Percentiles rank a stretch among this genome's conserved stretches.
phyloP scores from a whole-genome alignment of 305 asterid genomes.

The Plantago coronopus region DNA sequence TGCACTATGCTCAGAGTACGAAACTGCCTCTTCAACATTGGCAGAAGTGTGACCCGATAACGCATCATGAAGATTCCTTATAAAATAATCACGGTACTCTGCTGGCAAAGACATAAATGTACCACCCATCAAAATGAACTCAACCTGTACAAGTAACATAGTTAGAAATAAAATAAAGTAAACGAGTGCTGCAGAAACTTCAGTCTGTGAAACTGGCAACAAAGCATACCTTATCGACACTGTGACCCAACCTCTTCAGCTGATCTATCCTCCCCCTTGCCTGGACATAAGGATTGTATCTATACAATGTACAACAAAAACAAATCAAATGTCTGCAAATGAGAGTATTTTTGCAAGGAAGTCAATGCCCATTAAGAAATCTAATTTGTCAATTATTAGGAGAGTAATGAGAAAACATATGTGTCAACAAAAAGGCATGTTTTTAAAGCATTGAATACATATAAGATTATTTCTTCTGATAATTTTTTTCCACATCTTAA shows the following conservation, averaged over 20 bases:
- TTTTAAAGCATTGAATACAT: too few relatives aligned
- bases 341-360: background rate
- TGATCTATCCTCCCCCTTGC: constrained; percentile 96
- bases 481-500: too few relatives aligned
- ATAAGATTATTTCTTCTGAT: too few relatives aligned
- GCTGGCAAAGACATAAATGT: constrained; percentile 98
- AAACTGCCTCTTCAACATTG: constrained; percentile 92
- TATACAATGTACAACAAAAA: constrained; percentile 27
- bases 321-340: constrained; percentile 9
- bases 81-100: constrained; percentile 87
- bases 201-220: constrained; percentile 13
- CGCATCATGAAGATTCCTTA: constrained; percentile 94
- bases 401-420: background rate
- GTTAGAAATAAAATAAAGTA: constrained; percentile 10
- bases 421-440: background rate
- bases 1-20: constrained; percentile 91
- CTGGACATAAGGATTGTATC: constrained; percentile 96
- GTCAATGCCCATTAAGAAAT: background rate
- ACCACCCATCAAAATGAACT: constrained; percentile 97
- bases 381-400: background rate
- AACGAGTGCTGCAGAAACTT: constrained; percentile 11
- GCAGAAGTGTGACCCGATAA: constrained; percentile 94
- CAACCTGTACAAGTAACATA: constrained; percentile 56
- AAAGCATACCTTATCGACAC: constrained; percentile 83
- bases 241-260: constrained; percentile 94